A percentile compares a stretch with the other conserved stretches of the same genome.
Conservation (phyloP, 2,329 filamentous ascomycete genomes). For the Tolypocladium tropicale region DNA sequence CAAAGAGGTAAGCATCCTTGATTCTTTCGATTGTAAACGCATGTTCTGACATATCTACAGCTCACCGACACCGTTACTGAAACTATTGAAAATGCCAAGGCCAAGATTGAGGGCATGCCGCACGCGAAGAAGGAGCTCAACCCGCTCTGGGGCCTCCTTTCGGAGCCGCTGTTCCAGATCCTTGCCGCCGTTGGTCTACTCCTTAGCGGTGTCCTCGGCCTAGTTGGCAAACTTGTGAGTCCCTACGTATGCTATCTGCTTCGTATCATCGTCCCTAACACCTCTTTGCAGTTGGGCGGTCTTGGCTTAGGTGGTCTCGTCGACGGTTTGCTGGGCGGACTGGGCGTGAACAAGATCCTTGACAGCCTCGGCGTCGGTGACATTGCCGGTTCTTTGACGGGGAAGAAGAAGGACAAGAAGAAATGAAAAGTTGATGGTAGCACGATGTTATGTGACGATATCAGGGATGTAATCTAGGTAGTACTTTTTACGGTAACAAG, state of each 20-base stretch:
- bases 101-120: constrained; percentile 82
- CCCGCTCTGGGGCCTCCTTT: constrained; percentile 74
- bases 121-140: constrained; percentile 92
- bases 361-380: constrained; percentile 58
- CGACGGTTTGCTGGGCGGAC: constrained; percentile 65
- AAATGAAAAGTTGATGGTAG: too few relatives aligned
- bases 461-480: too few relatives aligned
- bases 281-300: constrained; percentile 47
- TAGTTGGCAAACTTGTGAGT: constrained; percentile 64
- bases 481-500: too few relatives aligned
- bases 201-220: constrained; percentile 70
- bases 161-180: constrained; percentile 86
- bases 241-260: neutral
- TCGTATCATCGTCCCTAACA: constrained; percentile 9
- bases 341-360: constrained; percentile 68
- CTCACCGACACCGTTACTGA: constrained; percentile 71
- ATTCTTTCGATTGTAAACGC: neutral
- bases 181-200: constrained; percentile 79
- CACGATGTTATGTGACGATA: too few relatives aligned
- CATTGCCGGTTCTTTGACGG: constrained; percentile 31
- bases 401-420: constrained; percentile 28
- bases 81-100: constrained; percentile 80
- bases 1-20: constrained; percentile 48
- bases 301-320: constrained; percentile 76
- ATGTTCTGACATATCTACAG: too few relatives aligned